These are phyloP conservation scores for Avena eriantha DNA, from an alignment of 176 grass and related monocot genomes.

Conservation along the genomic window DNA sequence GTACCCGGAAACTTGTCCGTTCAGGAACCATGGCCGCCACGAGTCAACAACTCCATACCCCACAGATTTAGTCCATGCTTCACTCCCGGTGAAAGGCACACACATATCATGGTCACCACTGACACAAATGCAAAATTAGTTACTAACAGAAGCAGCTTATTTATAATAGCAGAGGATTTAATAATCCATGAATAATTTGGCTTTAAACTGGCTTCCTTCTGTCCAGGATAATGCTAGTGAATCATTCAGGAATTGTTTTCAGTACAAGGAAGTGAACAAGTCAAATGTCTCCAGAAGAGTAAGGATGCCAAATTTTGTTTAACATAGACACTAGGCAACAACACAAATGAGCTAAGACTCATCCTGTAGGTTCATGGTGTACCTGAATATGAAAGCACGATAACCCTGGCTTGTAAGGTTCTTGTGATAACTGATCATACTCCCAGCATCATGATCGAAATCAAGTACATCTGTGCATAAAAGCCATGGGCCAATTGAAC, in stretches of 20 bases:
- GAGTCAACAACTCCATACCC: conserved; percentile 70
- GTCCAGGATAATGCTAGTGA: neutral
- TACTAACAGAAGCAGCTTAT: neutral
- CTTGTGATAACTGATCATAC: conserved; percentile 92
- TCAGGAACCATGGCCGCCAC: conserved; percentile 73
- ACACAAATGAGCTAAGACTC: neutral
- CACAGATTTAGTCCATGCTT: conserved; percentile 88
- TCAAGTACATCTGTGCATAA: conserved; percentile 57
- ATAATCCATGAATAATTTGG: neutral
- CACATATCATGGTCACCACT: conserved; percentile 99
- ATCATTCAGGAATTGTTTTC: neutral
- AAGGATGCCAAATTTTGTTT: neutral
- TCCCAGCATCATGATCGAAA: conserved; percentile 78
- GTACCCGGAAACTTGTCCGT: conserved; percentile 90
- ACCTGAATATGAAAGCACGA: conserved; percentile 90
- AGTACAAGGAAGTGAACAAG: neutral
- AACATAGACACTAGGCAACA: conserved; percentile 2
- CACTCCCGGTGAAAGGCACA: conserved; percentile 76
- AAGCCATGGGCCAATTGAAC: conserved; percentile 64
- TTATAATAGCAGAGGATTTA: neutral
- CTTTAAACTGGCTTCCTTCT: conserved; percentile 3
- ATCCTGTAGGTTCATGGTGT: conserved; percentile 6
- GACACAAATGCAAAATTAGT: conserved; percentile 34
- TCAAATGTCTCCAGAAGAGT: neutral
- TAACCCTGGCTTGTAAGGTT: conserved; percentile 83